Conservation (phyloP, 306 rosid genomes). For the Acacia confusa region DNA sequence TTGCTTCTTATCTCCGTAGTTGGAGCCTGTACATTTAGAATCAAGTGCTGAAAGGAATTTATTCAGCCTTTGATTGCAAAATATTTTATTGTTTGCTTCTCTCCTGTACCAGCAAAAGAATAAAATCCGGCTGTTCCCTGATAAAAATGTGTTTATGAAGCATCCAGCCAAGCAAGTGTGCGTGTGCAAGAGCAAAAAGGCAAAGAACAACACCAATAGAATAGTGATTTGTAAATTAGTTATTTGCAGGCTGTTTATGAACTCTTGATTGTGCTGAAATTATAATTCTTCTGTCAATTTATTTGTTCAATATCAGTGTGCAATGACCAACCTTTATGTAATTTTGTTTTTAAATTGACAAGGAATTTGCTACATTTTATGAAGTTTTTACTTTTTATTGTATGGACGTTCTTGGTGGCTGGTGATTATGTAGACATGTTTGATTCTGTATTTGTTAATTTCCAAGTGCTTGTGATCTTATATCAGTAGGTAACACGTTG, state of each 20-base stretch:
- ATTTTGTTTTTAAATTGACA: neutral
- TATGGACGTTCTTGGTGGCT: conserved; percentile 2
- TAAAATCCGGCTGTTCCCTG: neutral
- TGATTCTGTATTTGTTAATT: neutral
- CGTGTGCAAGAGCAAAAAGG: neutral
- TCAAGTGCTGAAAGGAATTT: neutral
- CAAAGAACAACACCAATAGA: neutral
- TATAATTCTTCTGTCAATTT: neutral
- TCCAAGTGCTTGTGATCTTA: conserved; percentile 14
- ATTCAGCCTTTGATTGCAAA: neutral
- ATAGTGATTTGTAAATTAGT: neutral
- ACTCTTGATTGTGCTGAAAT: neutral
- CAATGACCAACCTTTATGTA: neutral
- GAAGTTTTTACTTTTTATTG: neutral
- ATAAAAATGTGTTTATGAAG: neutral
- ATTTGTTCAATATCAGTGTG: neutral
- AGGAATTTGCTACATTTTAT: neutral
- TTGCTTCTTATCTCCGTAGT: neutral
- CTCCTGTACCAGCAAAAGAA: neutral
- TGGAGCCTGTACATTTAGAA: conserved; percentile 7
- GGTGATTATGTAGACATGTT: neutral
- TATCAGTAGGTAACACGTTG: conserved; percentile 12
- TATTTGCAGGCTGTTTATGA: neutral
- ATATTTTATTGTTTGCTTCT: neutral
- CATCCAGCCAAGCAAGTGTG: neutral